A percentile compares a stretch with the other conserved stretches of the same genome.
phyloP scores from a whole-genome alignment of 2,329 filamentous ascomycete species.

The Didymella keratinophila region DNA sequence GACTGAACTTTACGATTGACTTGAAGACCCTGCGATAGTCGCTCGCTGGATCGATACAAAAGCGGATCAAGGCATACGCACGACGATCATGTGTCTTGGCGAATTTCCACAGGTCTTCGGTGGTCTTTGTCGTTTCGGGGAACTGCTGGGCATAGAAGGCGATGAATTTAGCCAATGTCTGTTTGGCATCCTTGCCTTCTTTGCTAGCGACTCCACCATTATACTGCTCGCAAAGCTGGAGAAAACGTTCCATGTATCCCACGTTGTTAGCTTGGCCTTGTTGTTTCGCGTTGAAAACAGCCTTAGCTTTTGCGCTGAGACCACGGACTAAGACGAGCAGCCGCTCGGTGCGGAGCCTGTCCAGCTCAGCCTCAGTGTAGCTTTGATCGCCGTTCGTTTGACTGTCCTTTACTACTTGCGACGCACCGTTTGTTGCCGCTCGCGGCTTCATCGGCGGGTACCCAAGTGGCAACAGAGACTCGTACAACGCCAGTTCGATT shows the following conservation, averaged over 20 bases:
- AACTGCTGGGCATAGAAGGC: constrained; percentile 76
- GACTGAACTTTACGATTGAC: constrained; percentile 64
- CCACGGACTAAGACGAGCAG: constrained; percentile 83
- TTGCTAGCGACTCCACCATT: constrained; percentile 84
- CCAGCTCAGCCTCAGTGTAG: constrained; percentile 64
- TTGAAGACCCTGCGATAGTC: constrained; percentile 92
- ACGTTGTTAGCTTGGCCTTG: constrained; percentile 77
- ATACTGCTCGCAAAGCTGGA: constrained; percentile 85
- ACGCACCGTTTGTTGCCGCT: constrained; percentile 58
- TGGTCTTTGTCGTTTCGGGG: constrained; percentile 76
- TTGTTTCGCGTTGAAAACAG: constrained; percentile 88
- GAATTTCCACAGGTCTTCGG: constrained; percentile 85
- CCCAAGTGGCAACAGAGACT: constrained; percentile 85
- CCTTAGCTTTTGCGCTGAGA: constrained; percentile 79
- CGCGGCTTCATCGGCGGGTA: constrained; percentile 76
- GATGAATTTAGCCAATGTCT: constrained; percentile 75
- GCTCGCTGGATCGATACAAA: constrained; percentile 81
- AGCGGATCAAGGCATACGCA: constrained; percentile 87
- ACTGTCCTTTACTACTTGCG: constrained; percentile 68
- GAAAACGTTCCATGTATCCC: constrained; percentile 75
- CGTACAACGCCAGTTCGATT: constrained; percentile 84
- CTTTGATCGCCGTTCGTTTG: constrained; percentile 58
- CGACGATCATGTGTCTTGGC: constrained; percentile 90
- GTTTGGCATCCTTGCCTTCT: constrained; percentile 72
- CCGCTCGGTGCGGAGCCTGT: constrained; percentile 82